These are phyloP conservation scores for Ustilago vetiveriae DNA, from an alignment of 1,284 basidiomycete genomes.

Conservation along the genomic window DNA sequence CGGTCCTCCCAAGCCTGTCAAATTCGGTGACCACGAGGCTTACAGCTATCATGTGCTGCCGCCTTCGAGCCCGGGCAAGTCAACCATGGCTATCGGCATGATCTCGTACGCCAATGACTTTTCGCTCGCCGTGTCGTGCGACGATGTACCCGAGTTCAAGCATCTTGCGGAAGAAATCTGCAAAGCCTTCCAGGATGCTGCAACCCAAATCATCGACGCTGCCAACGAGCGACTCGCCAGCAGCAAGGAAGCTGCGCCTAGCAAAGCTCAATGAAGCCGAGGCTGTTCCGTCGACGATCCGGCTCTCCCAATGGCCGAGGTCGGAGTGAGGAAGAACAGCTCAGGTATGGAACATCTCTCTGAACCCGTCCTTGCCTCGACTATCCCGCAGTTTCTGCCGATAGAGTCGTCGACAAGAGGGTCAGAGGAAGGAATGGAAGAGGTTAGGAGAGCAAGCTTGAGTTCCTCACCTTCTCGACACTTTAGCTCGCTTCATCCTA, in stretches of 20 bases:
- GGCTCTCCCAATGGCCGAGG: not conserved
- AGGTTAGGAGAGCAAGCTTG: conserved; percentile 18
- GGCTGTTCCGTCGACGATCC: conserved; percentile 41
- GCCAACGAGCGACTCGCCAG: conserved; percentile 42
- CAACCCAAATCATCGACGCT: conserved; percentile 54
- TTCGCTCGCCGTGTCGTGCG: conserved; percentile 64
- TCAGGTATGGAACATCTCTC: conserved; percentile 7
- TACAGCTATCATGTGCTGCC: conserved; percentile 65
- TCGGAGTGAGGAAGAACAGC: conserved; percentile 38
- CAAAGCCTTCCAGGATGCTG: conserved; percentile 61
- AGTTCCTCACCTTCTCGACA: conserved; percentile 46
- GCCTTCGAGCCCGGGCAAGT: conserved; percentile 63
- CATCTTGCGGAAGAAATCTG: conserved; percentile 59
- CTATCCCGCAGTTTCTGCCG: conserved; percentile 7
- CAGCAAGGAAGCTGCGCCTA: conserved; percentile 15
- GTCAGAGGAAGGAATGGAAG: conserved; percentile 25
- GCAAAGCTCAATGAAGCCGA: conserved; percentile 33
- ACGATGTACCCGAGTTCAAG: conserved; percentile 62
- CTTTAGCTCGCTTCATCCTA: conserved; percentile 18
- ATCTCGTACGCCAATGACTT: conserved; percentile 65
- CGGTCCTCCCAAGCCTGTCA: conserved; percentile 62
- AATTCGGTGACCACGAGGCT: conserved; percentile 63
- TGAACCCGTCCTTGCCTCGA: conserved; percentile 13
- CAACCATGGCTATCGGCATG: conserved; percentile 65
- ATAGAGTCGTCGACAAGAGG: not conserved